These are phyloP conservation scores for Botrytis pseudocinerea DNA, from an alignment of 2,329 filamentous ascomycete species.

Conservation along the genomic window DNA sequence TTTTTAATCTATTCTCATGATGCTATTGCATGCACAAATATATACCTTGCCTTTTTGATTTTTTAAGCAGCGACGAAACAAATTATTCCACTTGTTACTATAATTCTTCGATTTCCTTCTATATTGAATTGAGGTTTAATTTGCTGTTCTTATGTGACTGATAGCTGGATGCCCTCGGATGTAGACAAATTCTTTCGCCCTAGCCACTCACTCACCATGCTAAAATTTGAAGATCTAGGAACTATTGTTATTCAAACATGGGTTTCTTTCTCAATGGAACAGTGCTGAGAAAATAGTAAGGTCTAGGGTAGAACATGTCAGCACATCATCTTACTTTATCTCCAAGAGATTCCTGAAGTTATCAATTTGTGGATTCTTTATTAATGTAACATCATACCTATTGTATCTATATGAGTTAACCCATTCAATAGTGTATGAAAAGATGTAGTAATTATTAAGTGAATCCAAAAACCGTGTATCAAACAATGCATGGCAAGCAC, in stretches of 20 bases:
- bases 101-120: background rate
- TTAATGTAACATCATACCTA: too few relatives aligned
- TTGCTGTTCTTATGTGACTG: background rate
- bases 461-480: background rate
- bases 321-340: background rate
- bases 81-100: background rate
- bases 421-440: too few relatives aligned
- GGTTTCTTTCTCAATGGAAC: background rate
- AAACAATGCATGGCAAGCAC: background rate
- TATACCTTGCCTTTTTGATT: too few relatives aligned
- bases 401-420: too few relatives aligned
- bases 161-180: background rate
- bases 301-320: background rate
- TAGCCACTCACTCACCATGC: too few relatives aligned
- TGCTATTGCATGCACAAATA: too few relatives aligned
- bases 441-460: fast-evolving
- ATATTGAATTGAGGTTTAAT: background rate
- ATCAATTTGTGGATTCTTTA: too few relatives aligned
- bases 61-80: too few relatives aligned
- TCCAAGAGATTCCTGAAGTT: background rate
- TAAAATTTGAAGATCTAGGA: too few relatives aligned
- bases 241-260: too few relatives aligned
- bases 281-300: background rate
- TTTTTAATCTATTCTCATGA: too few relatives aligned
- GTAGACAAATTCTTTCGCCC: too few relatives aligned